Base-by-base conservation (phyloP, 2,329 filamentous ascomycete genomes). In the Gnomoniopsis smithogilvyi region DNA sequence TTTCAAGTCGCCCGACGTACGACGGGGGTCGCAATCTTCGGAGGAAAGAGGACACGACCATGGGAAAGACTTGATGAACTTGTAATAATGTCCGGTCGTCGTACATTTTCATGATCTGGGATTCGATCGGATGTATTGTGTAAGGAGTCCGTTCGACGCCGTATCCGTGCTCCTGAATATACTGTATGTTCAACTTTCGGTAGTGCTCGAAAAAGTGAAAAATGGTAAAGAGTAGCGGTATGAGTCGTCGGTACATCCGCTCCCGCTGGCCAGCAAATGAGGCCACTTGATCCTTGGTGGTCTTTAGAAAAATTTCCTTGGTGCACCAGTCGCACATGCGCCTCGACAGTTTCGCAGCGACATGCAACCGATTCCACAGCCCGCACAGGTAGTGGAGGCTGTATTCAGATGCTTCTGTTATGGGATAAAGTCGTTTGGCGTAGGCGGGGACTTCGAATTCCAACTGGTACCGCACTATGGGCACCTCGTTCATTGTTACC, bases 171-270 rank as follows among this genome's bases (percentile, higher is more conserved):
- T 82, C 75, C 51, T 74, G 72, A 24, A 88, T 77, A 61, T 84
- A 82, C 64, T 83, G 72, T 8, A 86, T 69, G 64, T 88, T 84
- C 2, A 86, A 73, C 43, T 77, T 79, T 59, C 85, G 81, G 66
- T 86, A 87, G 1, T 78, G 85, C 68, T 88, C 85, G 67, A 88
- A 88, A 67, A 88, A 88, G 68, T 88, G 85, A 64, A 88, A 88
- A 24, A 87, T 76, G 14, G 84, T 87, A 64, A 88, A 88, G 17
- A 88, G 75, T 8, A 87, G 69, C 1, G 85, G 85, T 57, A 87
- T 85, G 10, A 88, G 73, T 52, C 85, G 79, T 61, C 84, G 82
- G 51, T 84, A 82, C 85, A 88, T 88, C 15, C 85, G 79, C 69
- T 85, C 82, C 62, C 79, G 76, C 67, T 88, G 84, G 1, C 82